A percentile compares a stretch with the other conserved stretches of the same genome.
These are phyloP conservation scores for Mycena polygramma DNA, from an alignment of 768 basidiomycete genomes.

Conservation along the genomic window DNA sequence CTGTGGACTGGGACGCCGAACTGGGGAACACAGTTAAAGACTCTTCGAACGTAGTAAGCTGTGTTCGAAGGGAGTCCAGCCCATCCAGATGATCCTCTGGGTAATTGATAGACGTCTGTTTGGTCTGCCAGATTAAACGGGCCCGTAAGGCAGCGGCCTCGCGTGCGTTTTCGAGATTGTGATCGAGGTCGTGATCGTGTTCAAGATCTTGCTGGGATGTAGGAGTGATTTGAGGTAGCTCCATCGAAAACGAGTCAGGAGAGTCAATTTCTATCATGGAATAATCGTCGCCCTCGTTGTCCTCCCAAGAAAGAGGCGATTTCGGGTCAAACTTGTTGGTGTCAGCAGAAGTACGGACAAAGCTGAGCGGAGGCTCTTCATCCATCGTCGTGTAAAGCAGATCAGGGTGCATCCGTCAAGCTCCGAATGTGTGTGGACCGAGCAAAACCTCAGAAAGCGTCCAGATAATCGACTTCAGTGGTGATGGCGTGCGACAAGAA, in stretches of 20 bases:
- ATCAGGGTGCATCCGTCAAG: too few relatives aligned
- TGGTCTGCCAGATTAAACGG: too few relatives aligned
- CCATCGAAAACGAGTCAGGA: background rate
- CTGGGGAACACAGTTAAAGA: too few relatives aligned
- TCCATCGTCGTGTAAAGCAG: background rate
- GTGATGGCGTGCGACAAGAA: too few relatives aligned
- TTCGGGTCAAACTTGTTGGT: background rate
- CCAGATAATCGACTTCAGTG: too few relatives aligned
- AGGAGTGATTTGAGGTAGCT: background rate
- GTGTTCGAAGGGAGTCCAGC: background rate
- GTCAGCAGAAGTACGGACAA: background rate
- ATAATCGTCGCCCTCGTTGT: background rate
- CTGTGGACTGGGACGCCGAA: too few relatives aligned
- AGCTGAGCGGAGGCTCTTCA: conserved; percentile 3
- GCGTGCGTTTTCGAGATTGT: too few relatives aligned
- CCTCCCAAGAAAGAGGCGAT: background rate
- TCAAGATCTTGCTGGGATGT: too few relatives aligned
- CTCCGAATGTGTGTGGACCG: too few relatives aligned
- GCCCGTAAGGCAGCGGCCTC: too few relatives aligned
- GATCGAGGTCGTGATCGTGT: too few relatives aligned
- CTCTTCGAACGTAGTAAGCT: background rate
- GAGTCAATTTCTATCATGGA: background rate
- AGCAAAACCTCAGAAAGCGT: too few relatives aligned
- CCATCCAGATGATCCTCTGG: background rate
- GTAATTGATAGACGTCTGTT: background rate